Evolutionary conservation across 2,329 filamentous ascomycete species (phyloP).

Genomic region (Colletotrichum ledebouriae): DNA sequence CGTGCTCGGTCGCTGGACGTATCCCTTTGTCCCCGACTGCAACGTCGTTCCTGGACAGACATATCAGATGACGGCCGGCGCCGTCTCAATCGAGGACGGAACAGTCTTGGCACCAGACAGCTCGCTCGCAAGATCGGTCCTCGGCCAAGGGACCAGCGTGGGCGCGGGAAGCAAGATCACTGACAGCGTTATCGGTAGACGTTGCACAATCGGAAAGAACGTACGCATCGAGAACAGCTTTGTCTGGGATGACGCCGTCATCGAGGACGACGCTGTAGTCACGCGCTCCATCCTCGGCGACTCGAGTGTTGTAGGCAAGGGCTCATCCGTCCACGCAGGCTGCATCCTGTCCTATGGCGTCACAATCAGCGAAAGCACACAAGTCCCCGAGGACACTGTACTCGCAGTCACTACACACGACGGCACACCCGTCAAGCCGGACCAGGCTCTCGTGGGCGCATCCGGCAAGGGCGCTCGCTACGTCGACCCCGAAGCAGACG

Average conservation of each 20-base stretch:
- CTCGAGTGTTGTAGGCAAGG: constrained; percentile 77
- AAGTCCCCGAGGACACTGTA: constrained; percentile 53
- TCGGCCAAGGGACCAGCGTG: constrained; percentile 82
- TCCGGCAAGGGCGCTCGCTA: constrained; percentile 65
- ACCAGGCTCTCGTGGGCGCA: constrained; percentile 62
- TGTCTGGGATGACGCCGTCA: constrained; percentile 86
- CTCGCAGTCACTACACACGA: constrained; percentile 54
- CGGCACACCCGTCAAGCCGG: constrained; percentile 55
- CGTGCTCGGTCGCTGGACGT: constrained; percentile 88
- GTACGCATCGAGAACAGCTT: constrained; percentile 84
- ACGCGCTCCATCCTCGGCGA: constrained; percentile 82
- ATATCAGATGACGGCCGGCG: constrained; percentile 78
- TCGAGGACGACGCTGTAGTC: constrained; percentile 81
- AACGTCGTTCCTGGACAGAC: constrained; percentile 84
- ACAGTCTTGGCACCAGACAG: constrained; percentile 82
- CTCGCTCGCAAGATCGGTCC: constrained; percentile 76
- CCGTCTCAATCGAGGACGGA: constrained; percentile 82
- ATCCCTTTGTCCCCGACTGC: constrained; percentile 89
- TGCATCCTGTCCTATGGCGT: constrained; percentile 86
- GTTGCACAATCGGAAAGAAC: constrained; percentile 88
- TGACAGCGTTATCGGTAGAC: constrained; percentile 84
- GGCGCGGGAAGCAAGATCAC: constrained; percentile 78
- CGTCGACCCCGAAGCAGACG: constrained; percentile 61
- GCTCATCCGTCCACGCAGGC: constrained; percentile 77
- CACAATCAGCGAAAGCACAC: constrained; percentile 73